These are phyloP conservation scores for Microdochium paspali DNA, from an alignment of 2,329 filamentous ascomycete genomes.

Conservation along the genomic window DNA sequence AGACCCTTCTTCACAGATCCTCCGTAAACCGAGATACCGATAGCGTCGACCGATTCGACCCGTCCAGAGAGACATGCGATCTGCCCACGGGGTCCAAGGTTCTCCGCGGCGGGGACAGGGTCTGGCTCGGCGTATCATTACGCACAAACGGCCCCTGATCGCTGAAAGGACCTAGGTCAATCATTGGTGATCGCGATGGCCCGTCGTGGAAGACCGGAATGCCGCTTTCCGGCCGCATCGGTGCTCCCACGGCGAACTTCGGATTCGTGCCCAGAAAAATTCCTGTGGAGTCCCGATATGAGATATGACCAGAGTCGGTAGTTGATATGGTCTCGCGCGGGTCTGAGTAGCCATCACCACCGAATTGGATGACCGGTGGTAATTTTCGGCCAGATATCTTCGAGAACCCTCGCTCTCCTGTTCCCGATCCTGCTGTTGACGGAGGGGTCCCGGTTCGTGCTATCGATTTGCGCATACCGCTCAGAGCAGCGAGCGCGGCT, in stretches of 20 bases:
- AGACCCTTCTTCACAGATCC: slow-evolving; percentile 22
- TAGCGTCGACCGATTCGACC: slow-evolving; percentile 18
- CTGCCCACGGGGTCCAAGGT: slow-evolving; percentile 26
- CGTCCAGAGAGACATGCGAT: slow-evolving; percentile 23
- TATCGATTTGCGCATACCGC: slow-evolving; percentile 24
- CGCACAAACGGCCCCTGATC: slow-evolving; percentile 10
- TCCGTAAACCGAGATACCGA: slow-evolving; percentile 32
- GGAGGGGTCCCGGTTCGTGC: slow-evolving; percentile 15
- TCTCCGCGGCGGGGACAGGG: slow-evolving; percentile 14
- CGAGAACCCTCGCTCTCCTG: slow-evolving; percentile 50
- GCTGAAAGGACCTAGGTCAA: slow-evolving; percentile 41
- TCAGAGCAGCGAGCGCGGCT: slow-evolving; percentile 34
- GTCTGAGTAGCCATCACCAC: slow-evolving; percentile 55
- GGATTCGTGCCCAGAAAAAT: slow-evolving; percentile 25
- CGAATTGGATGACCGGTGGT: slow-evolving; percentile 50
- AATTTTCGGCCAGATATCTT: slow-evolving; percentile 57
- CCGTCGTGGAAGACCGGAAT: slow-evolving; percentile 53
- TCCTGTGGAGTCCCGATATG: slow-evolving; percentile 42
- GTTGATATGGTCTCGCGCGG: slow-evolving; percentile 32
- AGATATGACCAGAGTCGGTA: slow-evolving; percentile 33
- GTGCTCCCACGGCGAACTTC: slow-evolving; percentile 42
- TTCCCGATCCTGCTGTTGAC: slow-evolving; percentile 21
- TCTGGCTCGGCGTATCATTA: neutral
- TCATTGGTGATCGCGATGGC: slow-evolving; percentile 54
- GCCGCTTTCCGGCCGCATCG: slow-evolving; percentile 52